These are phyloP conservation scores for Gracilaria vermiculophylla DNA, from an alignment of 23 red algal genomes.

Conservation along the genomic window DNA sequence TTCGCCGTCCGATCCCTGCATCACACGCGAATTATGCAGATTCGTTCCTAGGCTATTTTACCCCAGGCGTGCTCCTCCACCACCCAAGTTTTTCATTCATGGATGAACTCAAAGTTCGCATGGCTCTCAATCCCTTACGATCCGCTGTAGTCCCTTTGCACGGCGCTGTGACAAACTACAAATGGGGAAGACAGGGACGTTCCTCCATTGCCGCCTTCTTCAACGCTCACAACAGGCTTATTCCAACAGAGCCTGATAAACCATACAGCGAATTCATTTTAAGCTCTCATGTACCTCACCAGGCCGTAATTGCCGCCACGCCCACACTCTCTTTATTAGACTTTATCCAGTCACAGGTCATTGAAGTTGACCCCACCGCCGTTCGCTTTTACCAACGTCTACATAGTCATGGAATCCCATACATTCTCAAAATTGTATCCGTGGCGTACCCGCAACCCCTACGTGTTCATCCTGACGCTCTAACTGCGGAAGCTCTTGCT, in stretches of 20 bases:
- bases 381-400: slow-evolving; percentile 39
- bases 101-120: neutral
- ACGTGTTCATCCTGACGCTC: slow-evolving; percentile 36
- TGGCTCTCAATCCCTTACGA: slow-evolving; percentile 46
- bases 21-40: neutral
- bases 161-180: slow-evolving; percentile 15
- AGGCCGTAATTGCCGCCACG: neutral
- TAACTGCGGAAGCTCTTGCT: neutral
- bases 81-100: neutral
- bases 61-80: neutral
- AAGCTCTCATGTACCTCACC: slow-evolving; percentile 28
- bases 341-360: slow-evolving; percentile 54
- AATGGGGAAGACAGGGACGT: slow-evolving; percentile 31
- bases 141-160: slow-evolving; percentile 19
- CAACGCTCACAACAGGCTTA: slow-evolving; percentile 4
- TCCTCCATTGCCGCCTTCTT: slow-evolving; percentile 26
- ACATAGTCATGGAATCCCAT: slow-evolving; percentile 38
- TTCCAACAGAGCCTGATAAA: slow-evolving; percentile 15
- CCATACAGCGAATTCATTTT: slow-evolving; percentile 59
- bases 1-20: too few species aligned
- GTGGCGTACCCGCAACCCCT: slow-evolving; percentile 25
- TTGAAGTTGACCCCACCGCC: slow-evolving; percentile 36
- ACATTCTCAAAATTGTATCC: slow-evolving; percentile 40
- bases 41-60: neutral
- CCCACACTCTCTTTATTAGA: slow-evolving; percentile 33